These are phyloP conservation scores for Auriculariales sp. DNA, from an alignment of 768 basidiomycete genomes.

Conservation along the genomic window DNA sequence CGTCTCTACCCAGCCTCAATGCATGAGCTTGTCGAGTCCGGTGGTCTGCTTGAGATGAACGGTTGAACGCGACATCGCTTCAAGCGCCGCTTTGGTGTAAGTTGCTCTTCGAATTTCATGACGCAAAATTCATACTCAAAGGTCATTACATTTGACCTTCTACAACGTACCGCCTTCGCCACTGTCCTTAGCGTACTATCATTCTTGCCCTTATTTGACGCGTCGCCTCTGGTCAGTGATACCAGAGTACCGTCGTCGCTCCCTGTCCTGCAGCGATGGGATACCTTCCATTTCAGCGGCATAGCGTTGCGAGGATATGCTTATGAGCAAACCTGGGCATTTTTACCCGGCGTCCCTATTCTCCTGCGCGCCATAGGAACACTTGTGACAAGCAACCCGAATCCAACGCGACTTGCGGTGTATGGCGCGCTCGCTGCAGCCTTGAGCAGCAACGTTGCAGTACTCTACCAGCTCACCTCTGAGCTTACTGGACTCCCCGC, in stretches of 20 bases:
- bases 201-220: slow-evolving; percentile 9
- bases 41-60: no score
- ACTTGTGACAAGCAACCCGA: slow-evolving; percentile 11
- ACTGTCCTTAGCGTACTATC: no score
- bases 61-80: no score
- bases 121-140: no score
- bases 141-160: no score
- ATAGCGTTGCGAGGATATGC: slow-evolving; percentile 43
- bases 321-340: slow-evolving; percentile 81
- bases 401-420: slow-evolving; percentile 21
- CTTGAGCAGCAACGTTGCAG: slow-evolving; percentile 15
- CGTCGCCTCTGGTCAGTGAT: slow-evolving; percentile 4
- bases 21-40: no score
- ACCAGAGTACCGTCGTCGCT: slow-evolving; percentile 4
- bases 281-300: slow-evolving; percentile 64
- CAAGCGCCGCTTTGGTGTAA: no score
- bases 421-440: slow-evolving; percentile 19
- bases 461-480: slow-evolving; percentile 43
- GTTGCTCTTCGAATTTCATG: no score
- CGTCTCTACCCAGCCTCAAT: no score
- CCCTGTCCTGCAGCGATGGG: slow-evolving; percentile 59
- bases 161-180: no score
- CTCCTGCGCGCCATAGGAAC: slow-evolving; percentile 29
- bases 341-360: slow-evolving; percentile 54
- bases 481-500: slow-evolving; percentile 37